Evolutionary conservation across 148 eudicot species (phyloP).

Genomic region (Polygonum aviculare): DNA sequence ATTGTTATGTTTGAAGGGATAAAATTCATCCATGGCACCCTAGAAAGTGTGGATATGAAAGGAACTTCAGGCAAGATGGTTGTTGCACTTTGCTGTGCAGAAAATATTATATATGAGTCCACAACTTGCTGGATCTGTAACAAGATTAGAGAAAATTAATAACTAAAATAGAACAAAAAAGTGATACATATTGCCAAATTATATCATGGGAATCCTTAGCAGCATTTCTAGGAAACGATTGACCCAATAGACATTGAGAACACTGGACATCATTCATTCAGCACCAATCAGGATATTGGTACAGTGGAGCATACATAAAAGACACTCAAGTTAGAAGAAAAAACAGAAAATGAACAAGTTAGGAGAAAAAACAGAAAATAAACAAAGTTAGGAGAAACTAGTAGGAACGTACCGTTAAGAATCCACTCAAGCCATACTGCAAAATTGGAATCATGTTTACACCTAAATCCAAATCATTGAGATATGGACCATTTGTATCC

Average conservation of each 20-base stretch:
- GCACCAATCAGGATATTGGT: not conserved
- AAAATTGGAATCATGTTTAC: conserved; percentile 61
- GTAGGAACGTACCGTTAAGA: conserved; percentile 72
- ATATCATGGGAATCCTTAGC: not conserved
- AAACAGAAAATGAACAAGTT: conserved; percentile 3
- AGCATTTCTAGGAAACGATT: not conserved
- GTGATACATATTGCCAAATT: not conserved
- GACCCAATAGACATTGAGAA: not conserved
- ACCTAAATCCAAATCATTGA: conserved; percentile 89
- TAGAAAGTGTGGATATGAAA: conserved; percentile 17
- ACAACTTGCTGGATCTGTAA: conserved; percentile 93
- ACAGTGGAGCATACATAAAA: conserved; percentile 4
- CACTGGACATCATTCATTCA: not conserved
- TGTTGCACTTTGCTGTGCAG: conserved; percentile 43
- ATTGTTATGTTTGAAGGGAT: conserved; percentile 82
- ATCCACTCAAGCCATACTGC: conserved; percentile 96
- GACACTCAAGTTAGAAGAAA: not conserved
- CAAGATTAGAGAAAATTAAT: conserved; percentile 13
- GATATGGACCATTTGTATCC: conserved; percentile 94
- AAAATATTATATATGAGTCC: conserved; percentile 82
- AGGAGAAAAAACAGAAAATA: conserved; percentile 12
- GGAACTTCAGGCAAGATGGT: conserved; percentile 22
- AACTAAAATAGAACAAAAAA: not conserved
- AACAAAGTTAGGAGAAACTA: conserved; percentile 10
- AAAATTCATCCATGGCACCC: conserved; percentile 50